These are phyloP conservation scores for Zygoascus sp. DNA, from an alignment of 1,139 yeast genomes.

Conservation along the genomic window DNA sequence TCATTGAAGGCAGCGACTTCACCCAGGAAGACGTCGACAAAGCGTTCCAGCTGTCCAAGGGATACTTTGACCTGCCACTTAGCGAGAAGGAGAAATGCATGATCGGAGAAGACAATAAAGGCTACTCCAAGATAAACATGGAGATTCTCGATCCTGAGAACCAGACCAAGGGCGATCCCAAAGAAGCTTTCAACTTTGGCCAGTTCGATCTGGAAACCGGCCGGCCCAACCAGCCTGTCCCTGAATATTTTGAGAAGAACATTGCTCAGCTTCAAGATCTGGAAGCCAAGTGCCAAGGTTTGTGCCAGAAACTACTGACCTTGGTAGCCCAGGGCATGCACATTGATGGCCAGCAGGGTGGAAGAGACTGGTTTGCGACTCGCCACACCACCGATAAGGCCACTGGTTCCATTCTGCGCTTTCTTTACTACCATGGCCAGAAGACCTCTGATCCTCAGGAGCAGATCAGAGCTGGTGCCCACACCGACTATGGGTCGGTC, in stretches of 20 bases:
- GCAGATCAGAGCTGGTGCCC: slow-evolving; percentile 77
- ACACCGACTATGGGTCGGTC: slow-evolving; percentile 74
- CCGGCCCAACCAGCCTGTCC: slow-evolving; percentile 41
- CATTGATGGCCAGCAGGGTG: slow-evolving; percentile 46
- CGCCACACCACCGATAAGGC: slow-evolving; percentile 46
- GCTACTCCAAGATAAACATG: slow-evolving; percentile 57
- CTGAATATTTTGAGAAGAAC: slow-evolving; percentile 30
- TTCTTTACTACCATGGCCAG: slow-evolving; percentile 66
- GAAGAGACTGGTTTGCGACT: slow-evolving; percentile 56
- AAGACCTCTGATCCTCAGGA: slow-evolving; percentile 48
- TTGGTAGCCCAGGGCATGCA: slow-evolving; percentile 58
- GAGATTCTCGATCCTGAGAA: slow-evolving; percentile 47
- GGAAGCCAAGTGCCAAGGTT: slow-evolving; percentile 41
- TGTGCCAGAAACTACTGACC: slow-evolving; percentile 32
- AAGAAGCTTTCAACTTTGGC: slow-evolving; percentile 46
- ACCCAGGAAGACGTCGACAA: slow-evolving; percentile 52
- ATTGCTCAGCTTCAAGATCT: slow-evolving; percentile 29
- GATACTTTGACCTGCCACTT: slow-evolving; percentile 51
- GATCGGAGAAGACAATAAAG: slow-evolving; percentile 53
- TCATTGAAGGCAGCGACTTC: slow-evolving; percentile 69
- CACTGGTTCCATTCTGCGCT: slow-evolving; percentile 62
- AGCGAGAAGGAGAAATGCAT: slow-evolving; percentile 46
- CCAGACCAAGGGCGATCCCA: slow-evolving; percentile 54
- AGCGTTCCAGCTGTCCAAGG: slow-evolving; percentile 50
- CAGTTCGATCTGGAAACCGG: slow-evolving; percentile 26